Base-by-base conservation (phyloP, 2,329 filamentous ascomycete genomes). In the Scedosporium apiospermum region DNA sequence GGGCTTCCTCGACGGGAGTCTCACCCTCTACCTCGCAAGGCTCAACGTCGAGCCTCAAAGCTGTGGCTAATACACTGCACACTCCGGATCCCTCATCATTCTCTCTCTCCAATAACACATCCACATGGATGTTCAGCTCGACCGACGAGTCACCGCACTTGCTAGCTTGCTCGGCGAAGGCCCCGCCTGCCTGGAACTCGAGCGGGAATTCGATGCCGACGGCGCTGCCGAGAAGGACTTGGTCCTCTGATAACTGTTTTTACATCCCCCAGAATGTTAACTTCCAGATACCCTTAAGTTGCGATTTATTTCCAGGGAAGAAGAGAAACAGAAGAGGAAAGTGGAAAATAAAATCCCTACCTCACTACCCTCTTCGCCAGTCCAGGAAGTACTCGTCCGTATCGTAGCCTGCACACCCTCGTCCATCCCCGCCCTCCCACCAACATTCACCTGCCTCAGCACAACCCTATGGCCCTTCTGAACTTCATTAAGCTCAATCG, bases 181-280 rank as follows among this genome's bases (percentile, higher is more conserved):
- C 16, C 9, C 44, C 23, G 1, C 27, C 51, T 2, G 59, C 59
- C 2, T 38, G 23, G 59, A 61, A 61, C 3, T 30, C 14, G 27
- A 21, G 27, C 27, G 59, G 59, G 41, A 55, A 61, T 3, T 55
- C 59, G n/a, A 61, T 49, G 23, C 59, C 44, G 9, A 55, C 59
- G 14, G 59, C 46, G 30, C 59, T 61, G 14, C 46, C 59, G 30
- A 51, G 16, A 7, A 61, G 60, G 3, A 61, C 60, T 26, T 57
- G 60, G 9, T 61, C 60, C 16, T 61, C 49, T n/a, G 49, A 38
- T 21, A 41, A 3, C 60, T 61, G 21, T 21, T 6, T 2, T 44
- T 5, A 57, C 16, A 27, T 12, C 18, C 23, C 21, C 23, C 3
- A 7, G 27, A 30, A 14, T n/a, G 18, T 27, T 27, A 30, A 30